Base-by-base conservation (phyloP, 768 basidiomycete species). In the Tricholoma sp. region DNA sequence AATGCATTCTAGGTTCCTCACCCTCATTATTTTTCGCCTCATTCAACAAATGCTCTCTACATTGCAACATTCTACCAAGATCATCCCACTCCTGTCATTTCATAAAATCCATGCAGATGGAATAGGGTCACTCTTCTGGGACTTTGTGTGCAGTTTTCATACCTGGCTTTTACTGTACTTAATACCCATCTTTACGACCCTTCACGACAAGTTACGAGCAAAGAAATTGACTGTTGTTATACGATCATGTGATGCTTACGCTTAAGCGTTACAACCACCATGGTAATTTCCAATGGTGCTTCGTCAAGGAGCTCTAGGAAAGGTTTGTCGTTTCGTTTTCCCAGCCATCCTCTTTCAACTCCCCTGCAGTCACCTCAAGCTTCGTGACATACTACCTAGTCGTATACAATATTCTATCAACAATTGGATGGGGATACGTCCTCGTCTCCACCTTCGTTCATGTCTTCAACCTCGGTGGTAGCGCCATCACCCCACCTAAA, bases 341-440 rank as follows among this genome's bases (percentile, higher is more conserved):
- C 3, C 14, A 4, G 29, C 45, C n/a, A 11, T 29, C 2, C 31
- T 9, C 21, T 8, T 19, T 31, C 10, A 18, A 46, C 12, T 31
- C 18, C 6, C 4, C 46, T 46, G n/a, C 58, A 70, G 69, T 64
- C 46, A 61, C 65, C 7, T 59, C 69, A 12, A 10, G 65, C 0
- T 55, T 67, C 21, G 65, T 79, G 50, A 79, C 75, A 57, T 74
- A 72, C 68, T 97, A 96, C 74, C 80, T 98, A 3, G 63, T 90
- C 55, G 68, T 74, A 0, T 98, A 94, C 80, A 97, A 98, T 73
- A 63, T 80, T 60, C 64, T 86, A 34, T 94, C 92, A 0, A 76
- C 87, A 0, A 49, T 84, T 12, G 88, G 86, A 46, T 98, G 95
- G 95, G 69, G 71, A 0, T 83, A 83, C 70, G 72, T 96, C 58